Evolutionary conservation across 139 green algal species (phyloP), one percentile per base, ranked within the genome.

Genomic region (Coelastrella sp.): DNA sequence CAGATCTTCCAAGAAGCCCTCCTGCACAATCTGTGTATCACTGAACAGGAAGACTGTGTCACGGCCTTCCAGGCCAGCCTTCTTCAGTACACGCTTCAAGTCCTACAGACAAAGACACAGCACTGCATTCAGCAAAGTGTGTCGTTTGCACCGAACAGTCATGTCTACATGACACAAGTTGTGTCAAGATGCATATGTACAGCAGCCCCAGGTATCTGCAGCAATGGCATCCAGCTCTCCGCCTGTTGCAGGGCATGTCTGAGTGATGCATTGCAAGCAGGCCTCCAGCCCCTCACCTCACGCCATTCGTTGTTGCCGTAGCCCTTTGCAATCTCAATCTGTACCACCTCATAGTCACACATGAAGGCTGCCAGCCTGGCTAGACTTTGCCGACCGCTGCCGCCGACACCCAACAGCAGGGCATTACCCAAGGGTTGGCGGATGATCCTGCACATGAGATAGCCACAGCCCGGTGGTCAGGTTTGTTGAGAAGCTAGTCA

Each of bases 1-100:
- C 91, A 98, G 93, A 91, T 98, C 96, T 90, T 98, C 96, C 56
- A 98, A 91, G 86, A 97, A 97, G 13, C 93, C 93, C 92, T 98
- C 96, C 20, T 86, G 23, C 77, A 80, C 96, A 85, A 98, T 97
- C 90, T 97, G 95, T 4, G 94, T 96, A 94, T 98, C 96, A 60
- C 85, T 94, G 91, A 98, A 97, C 60, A 98, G 90, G 93, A 98
- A 97, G 74, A 96, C 93, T 23, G 77, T 80, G 3, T 83, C 73
- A 73, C 93, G 91, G 80, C 80, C 64, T 10, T 96, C 93, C 3
- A 73, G 91, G 11, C 96, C 96, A 2, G 96, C 95, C 3, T 90
- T 80, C 17, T 93, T 92, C 47, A 93, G 78, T 5, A 97, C 89
- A 7, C 66, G 71, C 92, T 97, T 97, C 22, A 98, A 91, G 68